Evolutionary conservation across 2,329 filamentous ascomycete species (phyloP).

Genomic region (Microcyclospora pomicola): DNA sequence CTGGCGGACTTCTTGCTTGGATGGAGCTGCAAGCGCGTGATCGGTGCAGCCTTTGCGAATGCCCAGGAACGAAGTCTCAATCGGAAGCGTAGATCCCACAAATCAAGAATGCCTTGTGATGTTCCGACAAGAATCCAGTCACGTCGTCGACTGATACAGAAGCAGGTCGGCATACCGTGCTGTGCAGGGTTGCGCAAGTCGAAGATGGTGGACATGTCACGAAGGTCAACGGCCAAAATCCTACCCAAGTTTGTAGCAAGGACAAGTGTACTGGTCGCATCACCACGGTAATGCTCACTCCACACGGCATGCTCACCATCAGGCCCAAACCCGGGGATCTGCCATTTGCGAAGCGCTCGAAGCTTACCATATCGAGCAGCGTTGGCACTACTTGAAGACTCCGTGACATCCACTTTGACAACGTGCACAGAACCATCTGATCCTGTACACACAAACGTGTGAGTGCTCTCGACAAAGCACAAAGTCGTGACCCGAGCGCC

Average conservation of each 20-base stretch:
- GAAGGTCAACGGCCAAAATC: conserved; percentile 70
- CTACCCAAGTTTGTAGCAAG: conserved; percentile 77
- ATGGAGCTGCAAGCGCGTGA: conserved; percentile 68
- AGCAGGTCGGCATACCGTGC: conserved; percentile 82
- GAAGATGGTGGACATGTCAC: conserved; percentile 72
- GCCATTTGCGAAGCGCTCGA: conserved; percentile 63
- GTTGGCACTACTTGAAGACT: conserved; percentile 39
- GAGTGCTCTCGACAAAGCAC: conserved; percentile 85
- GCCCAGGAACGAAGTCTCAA: conserved; percentile 81
- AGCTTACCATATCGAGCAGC: conserved; percentile 62
- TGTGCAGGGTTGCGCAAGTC: conserved; percentile 75
- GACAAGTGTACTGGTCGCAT: conserved; percentile 67
- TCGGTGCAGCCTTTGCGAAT: conserved; percentile 62
- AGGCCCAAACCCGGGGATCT: conserved; percentile 39
- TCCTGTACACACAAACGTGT: conserved; percentile 83
- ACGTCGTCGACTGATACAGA: conserved; percentile 71
- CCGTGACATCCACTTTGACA: conserved; percentile 62
- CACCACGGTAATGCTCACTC: conserved; percentile 81
- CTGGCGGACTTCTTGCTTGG: conserved; percentile 43
- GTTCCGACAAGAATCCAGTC: conserved; percentile 90
- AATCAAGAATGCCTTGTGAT: conserved; percentile 77
- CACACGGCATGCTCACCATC: conserved; percentile 67
- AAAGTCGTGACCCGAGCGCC: conserved; percentile 64
- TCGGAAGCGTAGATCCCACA: conserved; percentile 95
- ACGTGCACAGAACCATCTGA: conserved; percentile 83